These are phyloP conservation scores for Pilaira anomala DNA, from an alignment of 192 early-diverging fungal genomes.

Conservation along the genomic window DNA sequence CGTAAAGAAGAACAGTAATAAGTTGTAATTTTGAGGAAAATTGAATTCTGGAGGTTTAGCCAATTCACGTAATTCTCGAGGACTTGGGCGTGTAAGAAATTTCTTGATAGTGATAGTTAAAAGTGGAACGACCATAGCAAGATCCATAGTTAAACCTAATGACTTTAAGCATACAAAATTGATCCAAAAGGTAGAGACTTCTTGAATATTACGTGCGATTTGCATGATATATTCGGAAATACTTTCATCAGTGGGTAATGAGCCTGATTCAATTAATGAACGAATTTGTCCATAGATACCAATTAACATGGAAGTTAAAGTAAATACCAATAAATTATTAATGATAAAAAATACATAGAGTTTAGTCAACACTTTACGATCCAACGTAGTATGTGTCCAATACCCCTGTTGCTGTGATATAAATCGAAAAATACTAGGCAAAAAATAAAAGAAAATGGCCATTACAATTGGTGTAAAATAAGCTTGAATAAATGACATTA, in stretches of 20 bases:
- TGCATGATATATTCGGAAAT: conserved; percentile 24
- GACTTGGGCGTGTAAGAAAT: conserved; percentile 59
- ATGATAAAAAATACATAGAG: conserved; percentile 75
- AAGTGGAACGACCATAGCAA: conserved; percentile 66
- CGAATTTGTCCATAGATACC: conserved; percentile 33
- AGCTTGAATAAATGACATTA: conserved; percentile 63
- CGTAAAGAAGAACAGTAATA: conserved; percentile 69
- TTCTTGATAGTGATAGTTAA: conserved; percentile 43
- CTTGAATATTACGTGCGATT: conserved; percentile 36
- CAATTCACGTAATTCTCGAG: conserved; percentile 63
- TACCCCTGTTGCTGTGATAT: conserved; percentile 72
- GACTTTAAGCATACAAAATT: conserved; percentile 68
- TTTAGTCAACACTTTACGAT: conserved; percentile 66
- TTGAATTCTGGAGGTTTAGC: conserved; percentile 71
- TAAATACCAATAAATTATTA: conserved; percentile 69
- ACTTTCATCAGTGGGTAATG: conserved; percentile 7
- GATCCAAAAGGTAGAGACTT: conserved; percentile 73
- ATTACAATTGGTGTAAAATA: conserved; percentile 65
- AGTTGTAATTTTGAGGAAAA: conserved; percentile 65
- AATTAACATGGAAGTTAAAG: conserved; percentile 40
- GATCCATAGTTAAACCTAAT: conserved; percentile 62
- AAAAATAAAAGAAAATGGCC: conserved; percentile 56
- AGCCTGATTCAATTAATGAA: conserved; percentile 12
- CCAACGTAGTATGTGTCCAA: conserved; percentile 61
- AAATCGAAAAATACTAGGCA: conserved; percentile 61